Conservation (phyloP, 371 early-diverging fungal genomes). For the Dichotomocladium elegans region DNA sequence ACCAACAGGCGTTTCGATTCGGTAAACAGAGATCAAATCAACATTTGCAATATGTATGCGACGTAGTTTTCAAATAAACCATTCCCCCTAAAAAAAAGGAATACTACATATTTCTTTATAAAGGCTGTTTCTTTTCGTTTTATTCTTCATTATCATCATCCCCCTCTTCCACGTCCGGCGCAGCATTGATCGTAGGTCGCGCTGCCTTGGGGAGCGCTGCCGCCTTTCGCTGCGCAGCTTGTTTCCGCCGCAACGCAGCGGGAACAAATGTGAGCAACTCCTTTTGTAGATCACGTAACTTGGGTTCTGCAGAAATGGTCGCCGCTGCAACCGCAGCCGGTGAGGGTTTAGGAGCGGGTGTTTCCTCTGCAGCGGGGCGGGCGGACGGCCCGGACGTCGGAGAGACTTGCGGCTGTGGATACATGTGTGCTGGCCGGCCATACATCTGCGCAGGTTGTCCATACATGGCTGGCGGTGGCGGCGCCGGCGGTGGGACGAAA, state of each 20-base stretch:
- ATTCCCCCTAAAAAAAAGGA: too few relatives aligned
- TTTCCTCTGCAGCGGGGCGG: neutral
- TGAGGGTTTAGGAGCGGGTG: neutral
- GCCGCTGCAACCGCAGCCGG: slow-evolving; percentile 17
- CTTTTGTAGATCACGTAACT: slow-evolving; percentile 61
- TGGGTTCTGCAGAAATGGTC: slow-evolving; percentile 61
- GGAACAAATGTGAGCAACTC: slow-evolving; percentile 62
- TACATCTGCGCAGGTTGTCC: neutral
- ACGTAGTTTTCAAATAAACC: neutral
- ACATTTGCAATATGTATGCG: too few relatives aligned
- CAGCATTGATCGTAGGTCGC: slow-evolving; percentile 45
- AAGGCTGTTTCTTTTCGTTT: neutral
- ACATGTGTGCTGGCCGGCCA: neutral
- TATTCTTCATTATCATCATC: slow-evolving; percentile 6
- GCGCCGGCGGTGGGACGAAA: too few relatives aligned
- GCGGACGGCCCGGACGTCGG: neutral
- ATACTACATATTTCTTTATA: too few relatives aligned
- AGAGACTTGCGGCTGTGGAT: neutral
- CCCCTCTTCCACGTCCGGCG: slow-evolving; percentile 47
- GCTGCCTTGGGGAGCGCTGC: slow-evolving; percentile 42
- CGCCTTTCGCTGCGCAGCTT: slow-evolving; percentile 35
- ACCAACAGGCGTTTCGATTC: too few relatives aligned
- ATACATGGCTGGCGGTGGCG: too few relatives aligned
- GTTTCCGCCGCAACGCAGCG: slow-evolving; percentile 54
- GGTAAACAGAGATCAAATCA: neutral